Conservation (phyloP, 1,284 basidiomycete genomes). For the Leccinum variabile region DNA sequence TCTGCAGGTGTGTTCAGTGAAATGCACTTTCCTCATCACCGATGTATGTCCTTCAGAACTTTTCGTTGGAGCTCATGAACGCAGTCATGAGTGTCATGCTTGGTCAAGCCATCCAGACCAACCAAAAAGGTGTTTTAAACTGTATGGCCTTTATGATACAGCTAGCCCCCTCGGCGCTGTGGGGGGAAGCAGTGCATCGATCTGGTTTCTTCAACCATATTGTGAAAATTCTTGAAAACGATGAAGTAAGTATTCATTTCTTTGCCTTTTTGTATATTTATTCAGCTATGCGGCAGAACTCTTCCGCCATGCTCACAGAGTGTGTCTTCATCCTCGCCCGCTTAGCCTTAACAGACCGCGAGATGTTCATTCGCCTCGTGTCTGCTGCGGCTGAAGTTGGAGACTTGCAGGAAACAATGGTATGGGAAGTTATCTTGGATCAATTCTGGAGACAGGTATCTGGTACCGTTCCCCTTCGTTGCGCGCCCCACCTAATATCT, state of each 20-base stretch:
- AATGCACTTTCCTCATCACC: background rate
- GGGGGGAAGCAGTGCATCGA: conserved; percentile 69
- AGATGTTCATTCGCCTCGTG: conserved; percentile 67
- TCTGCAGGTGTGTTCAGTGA: conserved; percentile 54
- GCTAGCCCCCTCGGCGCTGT: conserved; percentile 56
- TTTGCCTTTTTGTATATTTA: conserved; percentile 7
- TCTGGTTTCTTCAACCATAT: conserved; percentile 69
- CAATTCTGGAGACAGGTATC: conserved; percentile 78
- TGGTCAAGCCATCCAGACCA: conserved; percentile 48
- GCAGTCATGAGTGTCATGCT: conserved; percentile 52
- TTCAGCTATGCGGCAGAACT: conserved; percentile 40
- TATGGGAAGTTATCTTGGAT: conserved; percentile 69
- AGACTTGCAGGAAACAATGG: conserved; percentile 48
- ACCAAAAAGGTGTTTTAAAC: conserved; percentile 58
- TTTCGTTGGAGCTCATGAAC: conserved; percentile 53
- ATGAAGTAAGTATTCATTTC: conserved; percentile 49
- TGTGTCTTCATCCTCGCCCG: conserved; percentile 70
- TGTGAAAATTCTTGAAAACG: conserved; percentile 56
- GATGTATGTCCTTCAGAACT: conserved; percentile 40
- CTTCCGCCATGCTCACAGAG: conserved; percentile 58
- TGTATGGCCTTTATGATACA: conserved; percentile 61
- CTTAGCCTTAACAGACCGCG: conserved; percentile 60
- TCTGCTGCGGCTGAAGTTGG: conserved; percentile 52
- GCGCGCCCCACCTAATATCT: background rate
- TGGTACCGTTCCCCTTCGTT: conserved; percentile 4